Conservation (phyloP, 768 basidiomycete genomes). For the Lactarius sanguifluus region DNA sequence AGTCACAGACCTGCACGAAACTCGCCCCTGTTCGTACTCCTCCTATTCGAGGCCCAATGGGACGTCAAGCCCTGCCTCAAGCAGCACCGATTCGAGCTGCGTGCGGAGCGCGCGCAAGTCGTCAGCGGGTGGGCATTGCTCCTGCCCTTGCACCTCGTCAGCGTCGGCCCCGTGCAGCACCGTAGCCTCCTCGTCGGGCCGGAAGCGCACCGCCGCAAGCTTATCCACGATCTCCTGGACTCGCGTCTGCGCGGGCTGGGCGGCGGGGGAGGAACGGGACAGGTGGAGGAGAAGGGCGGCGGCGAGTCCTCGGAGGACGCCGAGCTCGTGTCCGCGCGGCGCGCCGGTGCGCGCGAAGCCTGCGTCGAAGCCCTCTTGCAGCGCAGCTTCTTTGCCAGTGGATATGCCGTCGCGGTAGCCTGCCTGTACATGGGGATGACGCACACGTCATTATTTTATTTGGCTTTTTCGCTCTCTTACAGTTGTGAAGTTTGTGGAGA, state of each 20-base stretch:
- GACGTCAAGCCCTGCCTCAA: slow-evolving; percentile 13
- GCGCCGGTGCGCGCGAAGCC: slow-evolving; percentile 75
- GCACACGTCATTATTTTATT: background rate
- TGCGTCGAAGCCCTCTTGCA: slow-evolving; percentile 89
- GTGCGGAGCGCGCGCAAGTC: slow-evolving; percentile 15
- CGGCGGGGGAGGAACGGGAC: slow-evolving; percentile 10
- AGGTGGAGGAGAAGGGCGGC: slow-evolving; percentile 36
- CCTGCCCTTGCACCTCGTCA: background rate
- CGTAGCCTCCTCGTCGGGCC: slow-evolving; percentile 65
- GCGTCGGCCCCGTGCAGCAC: background rate
- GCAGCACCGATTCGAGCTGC: slow-evolving; percentile 11
- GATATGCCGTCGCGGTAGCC: slow-evolving; percentile 98
- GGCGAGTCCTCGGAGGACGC: slow-evolving; percentile 69
- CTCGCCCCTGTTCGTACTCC: background rate
- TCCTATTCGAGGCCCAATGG: background rate
- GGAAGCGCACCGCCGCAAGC: slow-evolving; percentile 61
- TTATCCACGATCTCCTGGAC: slow-evolving; percentile 50
- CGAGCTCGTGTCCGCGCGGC: slow-evolving; percentile 75
- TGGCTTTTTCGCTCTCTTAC: background rate
- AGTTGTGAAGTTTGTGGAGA: slow-evolving; percentile 66
- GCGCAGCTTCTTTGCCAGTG: slow-evolving; percentile 80
- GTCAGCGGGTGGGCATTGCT: background rate
- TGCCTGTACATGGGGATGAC: slow-evolving; percentile 47
- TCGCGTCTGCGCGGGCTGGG: background rate
- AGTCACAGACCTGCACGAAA: background rate